A percentile compares a stretch with the other conserved stretches of the same genome.
Conservation (phyloP, 495 filamentous ascomycete species). For the Neurospora sublineolata region DNA sequence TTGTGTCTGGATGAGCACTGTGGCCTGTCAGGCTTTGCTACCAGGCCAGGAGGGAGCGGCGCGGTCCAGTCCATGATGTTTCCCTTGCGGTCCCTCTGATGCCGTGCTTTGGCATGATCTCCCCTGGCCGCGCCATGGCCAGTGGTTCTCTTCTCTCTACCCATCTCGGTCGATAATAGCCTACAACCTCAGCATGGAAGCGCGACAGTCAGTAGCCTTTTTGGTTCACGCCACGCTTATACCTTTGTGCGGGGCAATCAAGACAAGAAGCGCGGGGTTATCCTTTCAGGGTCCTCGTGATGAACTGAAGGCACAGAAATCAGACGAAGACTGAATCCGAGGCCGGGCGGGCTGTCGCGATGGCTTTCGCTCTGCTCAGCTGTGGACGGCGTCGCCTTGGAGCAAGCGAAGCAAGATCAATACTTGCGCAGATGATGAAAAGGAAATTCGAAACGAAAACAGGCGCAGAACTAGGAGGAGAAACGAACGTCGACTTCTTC, state of each 20-base stretch:
- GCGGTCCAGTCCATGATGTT: slow-evolving; percentile 21
- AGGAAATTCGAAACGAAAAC: neutral
- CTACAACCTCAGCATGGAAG: slow-evolving; percentile 3
- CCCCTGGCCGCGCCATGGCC: slow-evolving; percentile 13
- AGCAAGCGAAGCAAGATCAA: neutral
- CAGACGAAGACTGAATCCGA: neutral
- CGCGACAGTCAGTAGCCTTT: neutral
- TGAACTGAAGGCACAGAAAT: neutral
- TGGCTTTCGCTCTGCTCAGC: neutral
- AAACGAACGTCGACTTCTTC: neutral
- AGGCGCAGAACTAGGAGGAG: neutral
- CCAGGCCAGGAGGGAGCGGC: slow-evolving; percentile 20
- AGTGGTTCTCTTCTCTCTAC: slow-evolving; percentile 17
- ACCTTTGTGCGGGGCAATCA: neutral
- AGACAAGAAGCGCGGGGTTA: neutral
- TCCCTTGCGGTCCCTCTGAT: slow-evolving; percentile 19
- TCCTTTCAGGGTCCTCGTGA: neutral
- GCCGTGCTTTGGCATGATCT: slow-evolving; percentile 22
- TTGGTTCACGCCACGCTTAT: neutral
- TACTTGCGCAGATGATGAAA: neutral
- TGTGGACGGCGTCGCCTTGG: neutral
- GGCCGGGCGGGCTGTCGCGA: neutral
- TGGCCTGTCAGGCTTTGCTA: slow-evolving; percentile 19
- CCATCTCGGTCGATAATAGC: slow-evolving; percentile 11
- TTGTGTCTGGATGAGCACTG: slow-evolving; percentile 35